Base-by-base conservation (phyloP, 2,329 filamentous ascomycete genomes). In the Venturia carpophila region DNA sequence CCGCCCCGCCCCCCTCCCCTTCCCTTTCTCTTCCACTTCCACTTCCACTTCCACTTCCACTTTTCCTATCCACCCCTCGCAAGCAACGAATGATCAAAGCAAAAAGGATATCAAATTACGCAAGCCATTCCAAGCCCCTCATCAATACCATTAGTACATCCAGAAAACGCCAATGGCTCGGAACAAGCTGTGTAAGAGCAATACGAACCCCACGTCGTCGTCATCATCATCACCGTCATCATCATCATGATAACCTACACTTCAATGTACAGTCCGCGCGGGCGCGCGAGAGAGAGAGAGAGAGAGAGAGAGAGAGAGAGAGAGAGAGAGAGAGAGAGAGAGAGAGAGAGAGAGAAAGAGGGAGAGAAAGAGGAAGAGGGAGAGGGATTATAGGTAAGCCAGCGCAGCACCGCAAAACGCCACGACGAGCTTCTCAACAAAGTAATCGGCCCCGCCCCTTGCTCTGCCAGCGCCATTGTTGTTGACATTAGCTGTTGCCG, bases 131-230 rank as follows among this genome's bases (percentile, higher is more conserved):
- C 27, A 5, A 7, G 0, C n/a, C 27, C 3, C 17, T 27, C n/a
- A 19, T 19, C 30, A 27, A 27, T 6, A 19, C 4, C 2, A 58
- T 37, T 34, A 34, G 52, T n/a, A 47, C 49, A 11, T 19, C 1
- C 30, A 37, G 7, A 15, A 58, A 58, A 37, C 52, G 15, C 27
- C 52, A 37, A 37, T 58, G 34, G 30, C 52, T 58, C 52, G 15
- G 4, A 58, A 58, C 37, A 58, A 27, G 37, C 52, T 37, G 52
- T 37, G 37, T 15, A 58, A 58, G 27, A 58, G 52, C 52, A 58
- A 58, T 15, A 39, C 19, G 1, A 19, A 5, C 37, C 5, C 27
- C 52, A 3, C 7, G 37, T 58, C 15, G n/a, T 58, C 52, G 9
- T 37, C 30, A 19, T 19, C 13, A 58, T 58, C 15, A 37, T 58